Conservation (phyloP, 2,329 filamentous ascomycete genomes). For the Clarireedia hainanense region DNA sequence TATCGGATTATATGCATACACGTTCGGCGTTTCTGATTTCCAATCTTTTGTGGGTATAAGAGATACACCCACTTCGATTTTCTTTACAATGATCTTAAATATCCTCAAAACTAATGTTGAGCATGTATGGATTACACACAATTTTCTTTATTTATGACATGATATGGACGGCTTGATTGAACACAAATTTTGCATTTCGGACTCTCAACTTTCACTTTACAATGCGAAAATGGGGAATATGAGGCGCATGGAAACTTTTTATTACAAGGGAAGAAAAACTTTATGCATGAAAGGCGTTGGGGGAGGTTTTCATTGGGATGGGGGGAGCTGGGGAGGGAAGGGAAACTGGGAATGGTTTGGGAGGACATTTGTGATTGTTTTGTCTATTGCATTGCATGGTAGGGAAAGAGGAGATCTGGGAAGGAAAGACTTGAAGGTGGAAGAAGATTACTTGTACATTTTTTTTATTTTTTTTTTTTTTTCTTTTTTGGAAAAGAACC, state of each 20-base stretch:
- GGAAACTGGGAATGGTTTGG: background rate
- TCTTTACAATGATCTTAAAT: background rate
- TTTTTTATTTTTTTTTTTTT: too few species aligned
- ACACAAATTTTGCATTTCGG: background rate
- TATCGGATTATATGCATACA: background rate
- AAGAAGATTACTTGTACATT: background rate
- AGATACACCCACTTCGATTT: background rate
- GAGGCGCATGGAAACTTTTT: background rate
- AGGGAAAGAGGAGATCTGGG: background rate
- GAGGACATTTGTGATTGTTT: background rate
- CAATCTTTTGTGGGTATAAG: background rate
- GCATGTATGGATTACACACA: background rate
- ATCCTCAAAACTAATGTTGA: background rate
- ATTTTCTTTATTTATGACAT: background rate
- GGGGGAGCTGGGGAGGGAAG: background rate
- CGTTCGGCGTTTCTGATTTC: conserved; percentile 1
- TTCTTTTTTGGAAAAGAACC: background rate
- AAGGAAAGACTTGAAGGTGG: background rate
- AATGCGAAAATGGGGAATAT: background rate
- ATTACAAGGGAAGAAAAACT: background rate
- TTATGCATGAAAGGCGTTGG: background rate
- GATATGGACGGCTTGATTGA: background rate
- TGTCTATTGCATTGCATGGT: background rate
- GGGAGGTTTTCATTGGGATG: background rate
- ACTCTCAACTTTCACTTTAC: background rate